phyloP scores from a whole-genome alignment of 257 asterid genomes.

The Petrea volubilis region DNA sequence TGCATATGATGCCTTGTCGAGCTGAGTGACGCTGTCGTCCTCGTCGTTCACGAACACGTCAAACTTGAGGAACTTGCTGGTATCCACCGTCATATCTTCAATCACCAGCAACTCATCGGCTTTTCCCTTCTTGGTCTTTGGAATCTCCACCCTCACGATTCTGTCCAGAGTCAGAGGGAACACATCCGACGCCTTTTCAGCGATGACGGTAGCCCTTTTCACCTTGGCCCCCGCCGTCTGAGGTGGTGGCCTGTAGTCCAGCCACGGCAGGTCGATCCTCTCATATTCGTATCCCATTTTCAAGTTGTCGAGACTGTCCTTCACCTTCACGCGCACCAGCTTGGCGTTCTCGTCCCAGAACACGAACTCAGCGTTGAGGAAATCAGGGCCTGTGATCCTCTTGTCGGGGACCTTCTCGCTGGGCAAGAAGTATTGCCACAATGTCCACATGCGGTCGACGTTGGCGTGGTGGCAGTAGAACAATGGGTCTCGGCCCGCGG shows the following conservation, averaged over 20 bases:
- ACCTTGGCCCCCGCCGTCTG: conserved; percentile 22
- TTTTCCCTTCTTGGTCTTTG: conserved; percentile 31
- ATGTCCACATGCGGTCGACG: conserved; percentile 33
- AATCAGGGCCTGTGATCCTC: conserved; percentile 23
- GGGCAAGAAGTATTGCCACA: conserved; percentile 27
- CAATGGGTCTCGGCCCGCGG: conserved; percentile 31
- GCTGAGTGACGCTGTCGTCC: conserved; percentile 17
- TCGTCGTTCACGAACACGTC: conserved; percentile 29
- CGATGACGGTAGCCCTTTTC: neutral
- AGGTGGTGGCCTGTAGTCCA: conserved; percentile 25
- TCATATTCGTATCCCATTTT: conserved; percentile 28
- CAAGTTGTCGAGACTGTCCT: conserved; percentile 19
- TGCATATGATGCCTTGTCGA: conserved; percentile 38
- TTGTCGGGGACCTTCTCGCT: conserved; percentile 22
- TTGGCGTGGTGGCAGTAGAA: conserved; percentile 34
- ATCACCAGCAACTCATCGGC: conserved; percentile 26
- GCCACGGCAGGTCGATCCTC: conserved; percentile 31
- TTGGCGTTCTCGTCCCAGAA: conserved; percentile 34
- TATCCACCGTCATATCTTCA: conserved; percentile 24
- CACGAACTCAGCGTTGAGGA: conserved; percentile 24
- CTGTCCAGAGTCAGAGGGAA: conserved; percentile 29
- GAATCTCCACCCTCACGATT: conserved; percentile 17
- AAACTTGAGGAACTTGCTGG: conserved; percentile 18
- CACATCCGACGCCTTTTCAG: neutral
- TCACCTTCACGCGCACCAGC: conserved; percentile 27